phyloP scores from a whole-genome alignment of 345 rosid species.

The Hypericum androsaemum region DNA sequence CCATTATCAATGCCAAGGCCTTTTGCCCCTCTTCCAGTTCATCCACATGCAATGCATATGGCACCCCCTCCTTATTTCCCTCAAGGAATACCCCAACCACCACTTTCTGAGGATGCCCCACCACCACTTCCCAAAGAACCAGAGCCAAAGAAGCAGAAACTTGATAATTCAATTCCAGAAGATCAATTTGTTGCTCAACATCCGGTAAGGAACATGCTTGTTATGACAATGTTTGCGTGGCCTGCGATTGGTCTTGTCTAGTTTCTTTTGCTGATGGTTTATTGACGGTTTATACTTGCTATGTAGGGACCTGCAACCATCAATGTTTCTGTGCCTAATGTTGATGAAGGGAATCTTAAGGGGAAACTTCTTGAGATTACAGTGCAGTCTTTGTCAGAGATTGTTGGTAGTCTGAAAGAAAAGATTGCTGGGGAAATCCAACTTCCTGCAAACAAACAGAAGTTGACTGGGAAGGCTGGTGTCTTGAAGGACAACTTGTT shows the following conservation, averaged over 20 bases:
- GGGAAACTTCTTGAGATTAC: conserved; percentile 62
- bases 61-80: conserved; percentile 48
- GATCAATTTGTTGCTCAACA: conserved; percentile 71
- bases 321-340: conserved; percentile 55
- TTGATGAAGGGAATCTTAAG: conserved; percentile 67
- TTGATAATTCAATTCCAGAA: conserved; percentile 76
- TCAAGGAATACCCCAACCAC: conserved; percentile 66
- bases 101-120: too few relatives aligned
- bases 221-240: conserved; percentile 2
- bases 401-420: conserved; percentile 77
- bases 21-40: conserved; percentile 30
- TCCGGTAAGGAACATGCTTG: conserved; percentile 31
- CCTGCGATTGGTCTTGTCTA: not conserved
- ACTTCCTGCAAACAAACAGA: conserved; percentile 80
- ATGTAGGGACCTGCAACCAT: conserved; percentile 60
- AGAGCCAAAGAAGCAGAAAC: conserved; percentile 79
- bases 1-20: conserved; percentile 44
- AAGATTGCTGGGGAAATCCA: conserved; percentile 84
- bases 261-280: too few relatives aligned
- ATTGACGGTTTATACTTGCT: not conserved
- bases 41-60: conserved; percentile 34
- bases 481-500: conserved; percentile 85
- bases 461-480: conserved; percentile 75
- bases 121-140: conserved; percentile 98
- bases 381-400: conserved; percentile 64